Percentiles rank a stretch among this genome's conserved stretches.
Evolutionary conservation across 768 basidiomycete species (phyloP).

Genomic region (Chlorophyllum brunneum): DNA sequence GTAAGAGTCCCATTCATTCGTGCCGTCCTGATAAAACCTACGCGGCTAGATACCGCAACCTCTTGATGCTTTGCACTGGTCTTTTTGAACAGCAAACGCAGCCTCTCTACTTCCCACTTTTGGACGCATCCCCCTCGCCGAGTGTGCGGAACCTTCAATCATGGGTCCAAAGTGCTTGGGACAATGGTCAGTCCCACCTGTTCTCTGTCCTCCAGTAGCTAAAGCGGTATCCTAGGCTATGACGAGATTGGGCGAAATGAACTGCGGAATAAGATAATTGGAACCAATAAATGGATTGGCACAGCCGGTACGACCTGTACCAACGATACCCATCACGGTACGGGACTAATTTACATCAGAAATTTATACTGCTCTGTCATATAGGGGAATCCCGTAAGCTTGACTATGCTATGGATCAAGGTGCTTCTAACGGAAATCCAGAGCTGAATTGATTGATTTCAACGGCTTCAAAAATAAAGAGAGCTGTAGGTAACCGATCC

Average conservation of each 20-base stretch:
- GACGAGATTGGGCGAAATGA: conserved; percentile 60
- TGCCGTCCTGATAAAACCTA: conserved; percentile 3
- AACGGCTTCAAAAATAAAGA: conserved; percentile 35
- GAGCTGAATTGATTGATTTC: conserved; percentile 66
- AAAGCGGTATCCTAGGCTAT: conserved; percentile 43
- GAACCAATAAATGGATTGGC: conserved; percentile 75
- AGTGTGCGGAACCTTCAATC: conserved; percentile 70
- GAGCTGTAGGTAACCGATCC: conserved; percentile 33
- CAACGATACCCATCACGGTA: neutral
- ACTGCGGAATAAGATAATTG: conserved; percentile 52
- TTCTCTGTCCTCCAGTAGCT: conserved; percentile 14
- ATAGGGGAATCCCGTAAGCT: conserved; percentile 77
- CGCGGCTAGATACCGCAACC: conserved; percentile 69
- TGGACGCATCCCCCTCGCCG: conserved; percentile 57
- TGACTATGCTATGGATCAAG: neutral
- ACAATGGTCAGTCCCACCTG: conserved; percentile 39
- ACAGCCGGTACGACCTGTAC: conserved; percentile 54
- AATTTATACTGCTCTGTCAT: conserved; percentile 79
- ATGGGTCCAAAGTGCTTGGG: conserved; percentile 85
- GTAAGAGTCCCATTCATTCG: conserved; percentile 29
- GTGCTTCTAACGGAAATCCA: conserved; percentile 20
- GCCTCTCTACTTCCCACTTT: conserved; percentile 55
- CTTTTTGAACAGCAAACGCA: conserved; percentile 66
- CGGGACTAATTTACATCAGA: conserved; percentile 22
- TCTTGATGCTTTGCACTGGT: conserved; percentile 70